Evolutionary conservation across 768 basidiomycete species (phyloP), one percentile per base, ranked within the genome.

Genomic region (Rhizopogon vesiculosus): DNA sequence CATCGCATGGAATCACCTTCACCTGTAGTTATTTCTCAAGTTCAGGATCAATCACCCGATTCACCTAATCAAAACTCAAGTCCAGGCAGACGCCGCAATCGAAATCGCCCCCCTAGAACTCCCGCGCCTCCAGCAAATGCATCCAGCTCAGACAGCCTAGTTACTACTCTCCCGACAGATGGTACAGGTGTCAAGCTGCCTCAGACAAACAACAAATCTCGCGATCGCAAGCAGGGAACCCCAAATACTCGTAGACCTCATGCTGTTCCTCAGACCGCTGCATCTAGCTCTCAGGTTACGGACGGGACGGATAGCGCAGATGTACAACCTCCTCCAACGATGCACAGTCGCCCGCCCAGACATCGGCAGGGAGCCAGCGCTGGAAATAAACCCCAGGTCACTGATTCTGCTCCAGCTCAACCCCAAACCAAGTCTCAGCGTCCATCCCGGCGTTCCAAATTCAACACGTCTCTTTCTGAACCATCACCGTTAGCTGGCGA

Each of bases 391-490:
- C 35, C 22, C 19, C 16, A 15, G 5, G 3, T 38, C 22, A 2
- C n/a, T 33, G 44, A 42, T 10, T n/a, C 41, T 38, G 3, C 35
- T 12, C 12, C 35, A 5, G 10, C 3, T 22, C 38, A 48, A 41
- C 22, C 43, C 12, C 35, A 48, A 29, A 5, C 53, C 0, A 51
- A 51, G 10, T 46, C 56, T 5, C 42, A 59, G 7, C 66, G 63
- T 18, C 59, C 49, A 41, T 60, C 61, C 16, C 77, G 75, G 28
- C 69, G 70, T 15, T 66, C 64, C 3, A 72, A 62, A 54, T 78
- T 78, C 56, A 72, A 66, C 41, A 60, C 73, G 8, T 66, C 64
- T 4, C 67, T 78, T 35, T 73, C 76, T 5, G 62, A 67, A 15
- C 13, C 60, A 1, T 16, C 46, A 15, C 19, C 13, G 6, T 25